Conservation (phyloP, 768 basidiomycete species). For the Galerina sulciceps region DNA sequence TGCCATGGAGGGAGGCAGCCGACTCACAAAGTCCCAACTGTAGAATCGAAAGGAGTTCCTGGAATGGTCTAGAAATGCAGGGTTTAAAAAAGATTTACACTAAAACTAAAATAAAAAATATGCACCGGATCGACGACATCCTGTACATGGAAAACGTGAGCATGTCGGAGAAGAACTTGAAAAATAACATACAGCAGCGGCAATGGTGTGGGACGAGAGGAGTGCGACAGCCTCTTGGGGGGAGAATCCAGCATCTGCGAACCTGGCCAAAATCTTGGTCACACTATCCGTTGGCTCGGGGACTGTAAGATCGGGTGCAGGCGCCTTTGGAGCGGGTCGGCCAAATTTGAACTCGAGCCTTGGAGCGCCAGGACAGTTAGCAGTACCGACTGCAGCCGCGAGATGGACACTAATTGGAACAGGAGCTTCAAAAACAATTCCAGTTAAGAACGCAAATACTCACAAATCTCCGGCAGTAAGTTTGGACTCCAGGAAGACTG, state of each 20-base stretch:
- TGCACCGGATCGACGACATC: constrained; percentile 9
- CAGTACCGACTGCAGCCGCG: constrained; percentile 26
- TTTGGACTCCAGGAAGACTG: constrained; percentile 16
- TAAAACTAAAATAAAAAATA: too few relatives aligned
- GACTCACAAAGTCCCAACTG: constrained; percentile 1
- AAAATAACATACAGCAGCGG: constrained; percentile 15
- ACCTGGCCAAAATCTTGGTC: constrained; percentile 25
- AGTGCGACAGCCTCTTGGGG: constrained; percentile 25
- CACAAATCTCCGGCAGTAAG: constrained; percentile 22
- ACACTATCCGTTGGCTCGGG: constrained; percentile 27
- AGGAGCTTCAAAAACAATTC: too few relatives aligned
- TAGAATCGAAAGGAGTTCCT: constrained; percentile 35
- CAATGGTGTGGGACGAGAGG: constrained; percentile 27
- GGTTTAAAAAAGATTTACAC: too few relatives aligned
- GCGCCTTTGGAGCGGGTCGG: constrained; percentile 22
- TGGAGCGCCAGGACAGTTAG: constrained; percentile 41
- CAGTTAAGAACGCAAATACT: neutral
- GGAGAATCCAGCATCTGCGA: constrained; percentile 29
- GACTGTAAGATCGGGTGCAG: constrained; percentile 26
- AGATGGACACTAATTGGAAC: constrained; percentile 16
- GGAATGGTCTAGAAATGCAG: constrained; percentile 3
- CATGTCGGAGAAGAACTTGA: neutral
- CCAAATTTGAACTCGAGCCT: constrained; percentile 33
- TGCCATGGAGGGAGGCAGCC: neutral
- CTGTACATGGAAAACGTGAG: neutral